Base-by-base conservation (phyloP, 2,329 filamentous ascomycete genomes). In the Xylariaceae sp. region DNA sequence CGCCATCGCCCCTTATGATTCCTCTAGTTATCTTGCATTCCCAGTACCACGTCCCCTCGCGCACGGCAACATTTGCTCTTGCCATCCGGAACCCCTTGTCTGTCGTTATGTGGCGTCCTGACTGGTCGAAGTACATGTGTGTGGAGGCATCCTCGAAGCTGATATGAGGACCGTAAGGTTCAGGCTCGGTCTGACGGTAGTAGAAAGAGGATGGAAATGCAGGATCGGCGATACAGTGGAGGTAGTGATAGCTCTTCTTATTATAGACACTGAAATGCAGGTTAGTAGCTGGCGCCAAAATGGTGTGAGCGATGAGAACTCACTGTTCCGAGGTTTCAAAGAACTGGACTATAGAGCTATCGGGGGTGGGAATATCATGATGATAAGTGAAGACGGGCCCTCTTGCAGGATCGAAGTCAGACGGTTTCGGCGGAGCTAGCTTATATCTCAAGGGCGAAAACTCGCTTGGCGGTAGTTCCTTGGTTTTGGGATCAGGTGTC, bases 21-120 rank as follows among this genome's bases (percentile, higher is more conserved):
- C 95, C 95, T 63, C 87, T 86, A 8, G 93, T 88, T 51, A 99
- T 86, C 69, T 90, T 93, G 74, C 94, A 92, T 75, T 99, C 95
- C 81, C 92, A 99, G 74, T 96, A 99, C 80, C 91, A 92, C 28
- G 90, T 85, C 1, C 95, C 95, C 74, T 98, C 91, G 41, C 95
- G 83, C 4, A 93, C 90, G 21, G 90, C 92, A 0, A 98, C 89
- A 68, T 99, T 99, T 11, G 91, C 92, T 34, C 94, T 86, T 2
- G 90, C 89, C 81, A 94, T 95, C 57, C 96, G 85, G 82, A 95
- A 97, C 7, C 95, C 93, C 74, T 96, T 96, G 65, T 94, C 88
- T 12, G 95, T 96, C 0, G 91, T 96, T 50, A 97, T 86, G 45
- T 92, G 87, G 17, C 83, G 85, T 6, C 88, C 92, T 33, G 85